Evolutionary conservation across 805 yeast species (phyloP), one percentile per base, ranked within the genome.

Genomic region (Yamadazyma nakazawae): DNA sequence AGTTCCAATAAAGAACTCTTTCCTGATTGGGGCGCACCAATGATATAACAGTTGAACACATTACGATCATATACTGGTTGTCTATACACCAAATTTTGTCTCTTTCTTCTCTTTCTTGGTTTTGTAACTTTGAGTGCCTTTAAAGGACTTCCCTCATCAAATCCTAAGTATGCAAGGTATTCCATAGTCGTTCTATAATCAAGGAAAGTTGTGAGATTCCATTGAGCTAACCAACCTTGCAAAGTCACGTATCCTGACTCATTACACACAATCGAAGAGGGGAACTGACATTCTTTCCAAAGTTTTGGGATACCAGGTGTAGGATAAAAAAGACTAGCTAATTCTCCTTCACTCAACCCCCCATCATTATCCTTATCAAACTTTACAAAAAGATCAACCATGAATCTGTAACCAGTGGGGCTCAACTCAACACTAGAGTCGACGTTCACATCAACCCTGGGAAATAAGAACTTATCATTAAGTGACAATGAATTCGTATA

Each of bases 181-280:
- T 89, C 95, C 42, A 94, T 74, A 0, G 98, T 90, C 0, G 89
- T 84, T 55, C 78, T 81, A 60, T 86, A 81, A 56, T 91, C 96
- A 26, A 94, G 68, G 54, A 81, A 90, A 0, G 98, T 92, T 0
- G 97, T 89, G 87, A 94, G 86, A 56, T 92, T 85, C 99, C 99
- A 94, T 59, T 92, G 98, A 0, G 99, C 99, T 34, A 94, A 68
- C 99, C 99, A 94, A 2, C 99, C 99, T 67, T 95, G 99, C 24
- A 94, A 66, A 0, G 98, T 89, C 3, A 94, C 90, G 60, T 82
- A 79, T 0, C 96, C 97, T 52, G 82, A 84, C 53, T 90, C 97
- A 60, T 90, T 91, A 44, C 96, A 80, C 1, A 92, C 96, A 10
- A 96, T 88, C 1, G 96, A 81, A 21, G 77, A 72, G 0, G 99